A percentile compares a stretch with the other conserved stretches of the same genome.
These are phyloP conservation scores for Microsporum ferrugineum DNA, from an alignment of 2,329 filamentous ascomycete species.

Conservation along the genomic window DNA sequence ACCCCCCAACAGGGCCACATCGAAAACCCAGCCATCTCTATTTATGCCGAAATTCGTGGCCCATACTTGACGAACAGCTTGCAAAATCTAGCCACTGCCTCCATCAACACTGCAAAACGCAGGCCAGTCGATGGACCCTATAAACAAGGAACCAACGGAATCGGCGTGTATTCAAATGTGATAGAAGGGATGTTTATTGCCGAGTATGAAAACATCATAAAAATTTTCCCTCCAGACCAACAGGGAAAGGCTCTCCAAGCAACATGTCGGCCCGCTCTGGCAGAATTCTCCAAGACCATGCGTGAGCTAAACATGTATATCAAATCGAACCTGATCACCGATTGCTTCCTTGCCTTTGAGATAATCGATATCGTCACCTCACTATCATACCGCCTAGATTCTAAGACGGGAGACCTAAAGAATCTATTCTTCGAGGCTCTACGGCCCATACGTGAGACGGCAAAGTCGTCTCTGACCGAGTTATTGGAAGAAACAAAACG, in stretches of 20 bases:
- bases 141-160: slow-evolving; percentile 76
- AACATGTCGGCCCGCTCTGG: slow-evolving; percentile 65
- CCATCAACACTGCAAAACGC: slow-evolving; percentile 70
- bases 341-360: slow-evolving; percentile 92
- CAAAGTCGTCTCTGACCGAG: slow-evolving; percentile 71
- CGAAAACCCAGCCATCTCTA: slow-evolving; percentile 61
- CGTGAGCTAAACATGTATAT: slow-evolving; percentile 85
- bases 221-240: slow-evolving; percentile 74
- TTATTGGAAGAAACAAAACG: slow-evolving; percentile 73
- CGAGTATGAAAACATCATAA: slow-evolving; percentile 83
- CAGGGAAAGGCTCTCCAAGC: slow-evolving; percentile 68
- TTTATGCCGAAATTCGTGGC: slow-evolving; percentile 76
- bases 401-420: slow-evolving; percentile 76
- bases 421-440: slow-evolving; percentile 69
- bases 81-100: slow-evolving; percentile 77
- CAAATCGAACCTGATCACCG: slow-evolving; percentile 70
- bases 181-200: slow-evolving; percentile 78
- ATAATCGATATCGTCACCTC: slow-evolving; percentile 80
- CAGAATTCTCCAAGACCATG: slow-evolving; percentile 73
- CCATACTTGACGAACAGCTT: slow-evolving; percentile 74
- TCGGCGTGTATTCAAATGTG: slow-evolving; percentile 75
- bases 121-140: slow-evolving; percentile 69
- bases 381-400: slow-evolving; percentile 67
- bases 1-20: slow-evolving; percentile 36
- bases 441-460: slow-evolving; percentile 83